phyloP scores from a whole-genome alignment of 2,329 filamentous ascomycete species.

The Knufia petricola region DNA sequence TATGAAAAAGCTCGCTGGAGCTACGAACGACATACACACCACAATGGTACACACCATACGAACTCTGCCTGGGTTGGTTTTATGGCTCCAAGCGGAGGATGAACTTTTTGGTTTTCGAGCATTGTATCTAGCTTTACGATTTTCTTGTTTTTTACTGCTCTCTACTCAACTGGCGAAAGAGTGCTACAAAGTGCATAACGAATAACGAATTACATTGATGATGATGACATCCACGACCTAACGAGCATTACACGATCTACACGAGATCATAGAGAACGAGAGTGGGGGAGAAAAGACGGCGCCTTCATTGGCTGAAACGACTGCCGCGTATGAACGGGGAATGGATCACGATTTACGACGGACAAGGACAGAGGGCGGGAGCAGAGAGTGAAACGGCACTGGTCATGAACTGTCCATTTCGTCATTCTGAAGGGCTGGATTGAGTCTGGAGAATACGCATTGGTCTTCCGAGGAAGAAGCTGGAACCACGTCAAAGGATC shows the following conservation, averaged over 20 bases:
- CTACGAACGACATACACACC: slow-evolving; percentile 3
- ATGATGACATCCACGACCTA: too few species aligned
- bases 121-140: slow-evolving; percentile 7
- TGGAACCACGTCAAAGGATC: too few species aligned
- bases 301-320: too few species aligned
- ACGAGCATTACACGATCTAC: neutral
- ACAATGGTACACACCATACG: slow-evolving; percentile 9
- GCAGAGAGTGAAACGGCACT: too few species aligned
- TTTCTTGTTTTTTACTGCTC: neutral
- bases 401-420: too few species aligned
- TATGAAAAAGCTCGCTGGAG: slow-evolving; percentile 6
- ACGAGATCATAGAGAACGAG: neutral
- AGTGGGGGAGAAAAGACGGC: neutral
- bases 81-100: neutral
- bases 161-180: neutral
- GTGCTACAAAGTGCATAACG: neutral
- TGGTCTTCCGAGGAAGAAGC: too few species aligned
- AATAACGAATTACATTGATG: slow-evolving; percentile 1
- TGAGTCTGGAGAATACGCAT: too few species aligned
- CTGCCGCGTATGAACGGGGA: too few species aligned
- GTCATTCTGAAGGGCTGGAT: too few species aligned
- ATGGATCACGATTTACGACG: too few species aligned
- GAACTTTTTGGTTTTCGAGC: neutral
- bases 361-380: too few species aligned
- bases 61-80: neutral